phyloP scores from a whole-genome alignment of 176 grass and related monocot species.

The Oryza australiensis region DNA sequence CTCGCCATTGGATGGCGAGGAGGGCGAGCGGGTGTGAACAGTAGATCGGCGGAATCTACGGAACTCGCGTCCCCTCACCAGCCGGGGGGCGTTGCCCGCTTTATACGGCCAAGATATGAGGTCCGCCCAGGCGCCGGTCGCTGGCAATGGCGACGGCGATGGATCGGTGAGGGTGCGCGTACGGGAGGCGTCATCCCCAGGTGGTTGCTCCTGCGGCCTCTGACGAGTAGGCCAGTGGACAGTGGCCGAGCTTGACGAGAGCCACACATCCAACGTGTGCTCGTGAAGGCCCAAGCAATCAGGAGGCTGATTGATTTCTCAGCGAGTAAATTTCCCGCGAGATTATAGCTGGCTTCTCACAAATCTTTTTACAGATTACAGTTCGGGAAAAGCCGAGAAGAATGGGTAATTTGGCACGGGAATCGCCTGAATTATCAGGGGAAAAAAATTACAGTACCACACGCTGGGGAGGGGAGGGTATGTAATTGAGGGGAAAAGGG shows the following conservation, averaged over 20 bases:
- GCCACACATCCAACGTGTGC: constrained; percentile 34
- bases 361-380: no score
- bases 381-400: no score
- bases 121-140: not conserved
- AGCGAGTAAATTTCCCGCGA: not conserved
- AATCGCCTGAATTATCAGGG: not conserved
- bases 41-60: not conserved
- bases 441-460: no score
- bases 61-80: not conserved
- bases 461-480: no score
- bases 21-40: not conserved
- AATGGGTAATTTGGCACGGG: no score
- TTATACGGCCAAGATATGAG: constrained; percentile 24
- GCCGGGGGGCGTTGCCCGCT: not conserved
- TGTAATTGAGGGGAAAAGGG: no score
- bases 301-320: not conserved
- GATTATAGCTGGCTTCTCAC: not conserved
- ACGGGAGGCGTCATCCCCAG: not conserved
- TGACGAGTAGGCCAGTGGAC: not conserved
- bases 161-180: not conserved
- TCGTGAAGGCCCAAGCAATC: not conserved
- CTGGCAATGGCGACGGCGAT: constrained; percentile 10
- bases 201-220: not conserved
- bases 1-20: constrained; percentile 41
- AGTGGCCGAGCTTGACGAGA: not conserved